Conservation (phyloP, 2,329 filamentous ascomycete genomes). For the Chaetomium olivaceum region DNA sequence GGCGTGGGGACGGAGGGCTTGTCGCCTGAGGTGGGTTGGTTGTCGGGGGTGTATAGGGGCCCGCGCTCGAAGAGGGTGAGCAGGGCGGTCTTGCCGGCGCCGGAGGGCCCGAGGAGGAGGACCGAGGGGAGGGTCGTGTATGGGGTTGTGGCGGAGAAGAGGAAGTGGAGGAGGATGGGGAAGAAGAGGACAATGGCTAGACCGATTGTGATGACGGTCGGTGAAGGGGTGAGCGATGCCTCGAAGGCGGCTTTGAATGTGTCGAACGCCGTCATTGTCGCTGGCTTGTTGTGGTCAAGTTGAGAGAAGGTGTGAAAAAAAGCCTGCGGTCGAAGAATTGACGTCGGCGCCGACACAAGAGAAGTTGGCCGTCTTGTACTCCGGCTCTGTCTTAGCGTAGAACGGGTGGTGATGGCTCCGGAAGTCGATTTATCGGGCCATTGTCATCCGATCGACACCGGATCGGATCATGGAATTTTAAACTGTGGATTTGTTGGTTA, state of each 20-base stretch:
- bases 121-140: constrained; percentile 73
- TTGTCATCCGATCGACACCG: constrained; percentile 24
- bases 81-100: constrained; percentile 84
- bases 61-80: constrained; percentile 71
- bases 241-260: constrained; percentile 45
- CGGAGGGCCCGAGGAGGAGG: constrained; percentile 77
- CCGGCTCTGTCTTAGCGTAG: not conserved
- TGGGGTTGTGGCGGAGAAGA: constrained; percentile 67
- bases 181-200: constrained; percentile 68
- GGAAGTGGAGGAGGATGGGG: constrained; percentile 75
- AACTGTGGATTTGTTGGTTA: constrained; percentile 12
- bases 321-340: not conserved
- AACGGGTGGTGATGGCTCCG: constrained; percentile 18
- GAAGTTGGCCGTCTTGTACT: constrained; percentile 17
- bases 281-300: not conserved
- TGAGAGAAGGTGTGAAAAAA: not conserved
- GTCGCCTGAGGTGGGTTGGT: constrained; percentile 31
- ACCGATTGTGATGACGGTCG: constrained; percentile 65
- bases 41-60: constrained; percentile 22
- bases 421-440: constrained; percentile 25
- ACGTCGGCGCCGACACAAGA: not conserved
- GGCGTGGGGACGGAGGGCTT: constrained; percentile 33
- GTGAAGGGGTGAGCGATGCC: constrained; percentile 60
- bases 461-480: constrained; percentile 25
- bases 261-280: constrained; percentile 23